phyloP scores from a whole-genome alignment of 306 rosid species.

The Glycine tomentella region DNA sequence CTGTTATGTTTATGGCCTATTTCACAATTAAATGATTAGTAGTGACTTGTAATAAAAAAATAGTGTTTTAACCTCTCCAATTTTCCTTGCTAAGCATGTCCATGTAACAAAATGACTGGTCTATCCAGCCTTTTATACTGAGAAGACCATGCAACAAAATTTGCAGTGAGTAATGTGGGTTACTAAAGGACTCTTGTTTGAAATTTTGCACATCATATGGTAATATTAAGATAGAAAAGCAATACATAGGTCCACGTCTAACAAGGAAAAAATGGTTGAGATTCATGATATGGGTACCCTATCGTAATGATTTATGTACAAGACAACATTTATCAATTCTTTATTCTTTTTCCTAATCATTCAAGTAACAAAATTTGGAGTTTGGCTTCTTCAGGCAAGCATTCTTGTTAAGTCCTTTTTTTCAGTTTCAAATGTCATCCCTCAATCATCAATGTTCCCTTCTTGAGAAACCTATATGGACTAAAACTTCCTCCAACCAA shows the following conservation, averaged over 20 bases:
- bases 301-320: conserved; percentile 18
- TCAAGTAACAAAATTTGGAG: neutral
- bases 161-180: neutral
- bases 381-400: neutral
- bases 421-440: neutral
- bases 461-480: conserved; percentile 1
- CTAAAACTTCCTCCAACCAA: neutral
- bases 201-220: neutral
- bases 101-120: neutral
- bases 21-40: conserved; percentile 43
- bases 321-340: neutral
- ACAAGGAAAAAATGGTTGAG: conserved; percentile 6
- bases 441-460: neutral
- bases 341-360: neutral
- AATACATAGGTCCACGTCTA: neutral
- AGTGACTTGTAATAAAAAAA: neutral
- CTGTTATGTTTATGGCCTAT: conserved; percentile 58
- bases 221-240: neutral
- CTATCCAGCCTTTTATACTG: conserved; percentile 13
- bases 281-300: neutral
- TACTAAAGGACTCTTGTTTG: conserved; percentile 4
- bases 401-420: neutral
- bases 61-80: neutral
- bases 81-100: conserved; percentile 20
- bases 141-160: conserved; percentile 13